Evolutionary conservation across 2,329 filamentous ascomycete genomes (phyloP), one percentile per base, ranked within the genome.

Genomic region (Aspergillus niger): DNA sequence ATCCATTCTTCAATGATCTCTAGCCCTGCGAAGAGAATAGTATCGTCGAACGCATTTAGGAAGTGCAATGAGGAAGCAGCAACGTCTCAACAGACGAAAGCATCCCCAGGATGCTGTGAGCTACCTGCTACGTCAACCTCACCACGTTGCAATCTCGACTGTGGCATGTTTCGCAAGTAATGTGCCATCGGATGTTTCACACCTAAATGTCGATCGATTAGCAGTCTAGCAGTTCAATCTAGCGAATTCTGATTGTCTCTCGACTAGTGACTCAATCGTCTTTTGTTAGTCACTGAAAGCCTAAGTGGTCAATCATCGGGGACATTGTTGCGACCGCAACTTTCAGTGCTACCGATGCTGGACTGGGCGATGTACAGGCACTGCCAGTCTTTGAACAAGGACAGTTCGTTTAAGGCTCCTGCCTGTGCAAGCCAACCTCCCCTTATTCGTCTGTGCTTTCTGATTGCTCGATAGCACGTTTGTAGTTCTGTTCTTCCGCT

Each of bases 1-100:
- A 61, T 61, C 59, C 56, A 55, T 61, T 55, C 51, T 30, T 43
- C 32, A 6, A 24, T 20, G 15, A 28, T 17, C 47, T 24, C 17
- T 26, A 57, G 32, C 10, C 30, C 41, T n/a, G 11, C 32, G 32
- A 36, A 13, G 11, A 36, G 5, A 36, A 36, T 5, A 36, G 11
- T 15, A 36, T 13, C 32, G 13, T 36, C 13, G 32, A 13, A 36
- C 32, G 32, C 32, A 36, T 36, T 13, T 15, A 36, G 32, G 32
- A 36, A 36, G 11, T 13, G n/a, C 17, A 11, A 30, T 10, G n/a
- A n/a, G 15, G 32, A 13, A 5, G 17, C 11, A 15, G 11, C 3
- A 28, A 8, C 36, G n/a, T 39, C 17, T 28, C 6, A 50, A 11
- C 7, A 50, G 26, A 50, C 47, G 47, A 26, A 50, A 50, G 47